phyloP scores from a whole-genome alignment of 768 basidiomycete genomes.

The Tulasnella sp. region DNA sequence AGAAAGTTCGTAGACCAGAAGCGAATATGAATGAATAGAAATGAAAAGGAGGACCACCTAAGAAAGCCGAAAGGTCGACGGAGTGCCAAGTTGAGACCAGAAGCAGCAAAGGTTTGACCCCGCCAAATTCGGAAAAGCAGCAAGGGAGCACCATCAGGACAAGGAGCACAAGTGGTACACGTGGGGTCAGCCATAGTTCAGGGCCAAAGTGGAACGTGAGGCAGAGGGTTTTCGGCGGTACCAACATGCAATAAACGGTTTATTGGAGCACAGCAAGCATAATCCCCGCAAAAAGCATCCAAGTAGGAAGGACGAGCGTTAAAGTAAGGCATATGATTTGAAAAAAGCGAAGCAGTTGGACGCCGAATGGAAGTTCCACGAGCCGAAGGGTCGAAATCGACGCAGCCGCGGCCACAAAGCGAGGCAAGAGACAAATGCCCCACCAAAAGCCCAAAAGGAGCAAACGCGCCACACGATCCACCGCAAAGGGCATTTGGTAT shows the following conservation, averaged over 20 bases:
- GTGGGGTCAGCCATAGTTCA: not conserved
- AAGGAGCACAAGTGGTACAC: not conserved
- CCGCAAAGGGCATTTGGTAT: not conserved
- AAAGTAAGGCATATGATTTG: not conserved
- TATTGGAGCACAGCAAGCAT: not conserved
- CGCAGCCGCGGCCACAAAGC: not conserved
- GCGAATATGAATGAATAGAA: not conserved
- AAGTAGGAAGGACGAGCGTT: not conserved
- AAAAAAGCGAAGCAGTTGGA: not conserved
- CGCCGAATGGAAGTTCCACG: not conserved
- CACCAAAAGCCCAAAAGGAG: not conserved
- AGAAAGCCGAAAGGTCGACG: not conserved
- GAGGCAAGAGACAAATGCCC: not conserved
- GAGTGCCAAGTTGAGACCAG: not conserved
- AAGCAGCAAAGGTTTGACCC: not conserved
- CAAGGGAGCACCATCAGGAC: not conserved
- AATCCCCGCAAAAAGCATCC: not conserved
- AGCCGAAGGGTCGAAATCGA: not conserved
- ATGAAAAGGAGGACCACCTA: not conserved
- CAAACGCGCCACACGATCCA: not conserved
- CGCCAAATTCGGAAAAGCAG: not conserved
- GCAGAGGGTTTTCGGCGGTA: not conserved
- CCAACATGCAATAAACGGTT: too few relatives aligned
- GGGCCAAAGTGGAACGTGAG: not conserved
- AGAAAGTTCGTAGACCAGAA: constrained; percentile 1